Evolutionary conservation across 2,329 filamentous ascomycete species (phyloP).

Genomic region (Colletotrichum sp.): DNA sequence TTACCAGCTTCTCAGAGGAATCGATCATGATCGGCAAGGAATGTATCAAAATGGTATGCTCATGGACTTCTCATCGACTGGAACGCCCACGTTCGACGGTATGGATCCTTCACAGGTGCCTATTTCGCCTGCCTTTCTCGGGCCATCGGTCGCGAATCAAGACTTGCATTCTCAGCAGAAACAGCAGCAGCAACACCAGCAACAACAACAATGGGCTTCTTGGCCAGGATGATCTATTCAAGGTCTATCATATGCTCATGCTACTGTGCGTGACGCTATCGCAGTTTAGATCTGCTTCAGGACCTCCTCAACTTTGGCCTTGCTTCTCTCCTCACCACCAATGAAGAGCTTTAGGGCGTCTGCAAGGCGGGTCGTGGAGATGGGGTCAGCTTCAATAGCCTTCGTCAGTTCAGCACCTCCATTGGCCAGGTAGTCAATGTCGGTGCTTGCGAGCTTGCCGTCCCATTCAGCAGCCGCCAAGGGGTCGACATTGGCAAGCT

Average conservation of each 20-base stretch:
- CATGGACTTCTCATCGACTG: not conserved
- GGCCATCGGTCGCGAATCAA: not conserved
- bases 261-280: not conserved
- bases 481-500: constrained; percentile 42
- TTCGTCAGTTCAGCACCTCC: constrained; percentile 46
- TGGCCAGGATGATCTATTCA: constrained; percentile 5
- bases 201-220: constrained; percentile 7
- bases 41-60: not conserved
- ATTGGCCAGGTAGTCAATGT: constrained; percentile 52
- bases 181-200: not conserved
- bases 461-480: constrained; percentile 41
- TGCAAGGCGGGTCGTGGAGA: constrained; percentile 39
- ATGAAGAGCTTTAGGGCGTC: constrained; percentile 46
- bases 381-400: constrained; percentile 43
- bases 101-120: not conserved
- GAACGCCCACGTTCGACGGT: not conserved
- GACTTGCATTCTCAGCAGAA: not conserved
- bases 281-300: constrained; percentile 25
- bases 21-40: not conserved
- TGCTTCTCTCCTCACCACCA: constrained; percentile 41
- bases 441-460: constrained; percentile 41
- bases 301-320: constrained; percentile 39
- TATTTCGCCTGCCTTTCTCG: not conserved
- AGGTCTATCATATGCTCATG: not conserved
- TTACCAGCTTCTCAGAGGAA: not conserved